Conservation (phyloP, 1,284 basidiomycete species). For the Ustilago hordei region DNA sequence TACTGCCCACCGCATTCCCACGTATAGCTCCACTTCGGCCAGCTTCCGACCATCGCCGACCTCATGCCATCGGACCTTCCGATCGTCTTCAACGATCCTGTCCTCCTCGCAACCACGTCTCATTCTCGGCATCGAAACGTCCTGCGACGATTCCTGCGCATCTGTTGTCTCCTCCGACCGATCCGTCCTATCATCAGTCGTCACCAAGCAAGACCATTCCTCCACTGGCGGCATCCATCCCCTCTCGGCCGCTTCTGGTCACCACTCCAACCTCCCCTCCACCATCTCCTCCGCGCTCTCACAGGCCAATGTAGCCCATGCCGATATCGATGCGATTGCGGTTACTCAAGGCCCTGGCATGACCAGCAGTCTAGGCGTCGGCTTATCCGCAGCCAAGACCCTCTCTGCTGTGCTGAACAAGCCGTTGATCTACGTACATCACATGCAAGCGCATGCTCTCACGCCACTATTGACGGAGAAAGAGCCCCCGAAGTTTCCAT, state of each 20-base stretch:
- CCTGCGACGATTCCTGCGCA: constrained; percentile 68
- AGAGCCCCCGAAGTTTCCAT: constrained; percentile 57
- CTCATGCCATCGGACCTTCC: background rate
- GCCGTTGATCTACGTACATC: constrained; percentile 65
- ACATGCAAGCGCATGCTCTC: constrained; percentile 62
- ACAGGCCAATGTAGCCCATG: constrained; percentile 21
- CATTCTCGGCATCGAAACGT: constrained; percentile 66
- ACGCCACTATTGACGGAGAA: constrained; percentile 46
- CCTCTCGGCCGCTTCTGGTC: constrained; percentile 53
- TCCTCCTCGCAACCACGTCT: constrained; percentile 11
- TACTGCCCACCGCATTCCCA: background rate
- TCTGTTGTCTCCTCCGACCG: constrained; percentile 57
- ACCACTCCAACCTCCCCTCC: constrained; percentile 55
- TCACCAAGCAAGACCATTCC: constrained; percentile 63
- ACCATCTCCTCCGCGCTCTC: constrained; percentile 53
- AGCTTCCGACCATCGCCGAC: constrained; percentile 5
- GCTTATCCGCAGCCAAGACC: constrained; percentile 60
- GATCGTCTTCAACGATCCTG: background rate
- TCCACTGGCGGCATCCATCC: constrained; percentile 64
- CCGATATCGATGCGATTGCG: constrained; percentile 63
- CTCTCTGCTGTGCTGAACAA: constrained; percentile 54
- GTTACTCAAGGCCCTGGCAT: constrained; percentile 68
- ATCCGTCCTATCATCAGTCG: constrained; percentile 56
- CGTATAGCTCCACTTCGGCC: constrained; percentile 7
- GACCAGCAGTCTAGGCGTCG: constrained; percentile 59